Percentiles rank a stretch among this genome's conserved stretches.
Evolutionary conservation across 331 rosid species (phyloP).

Genomic region (Acacia concinna): DNA sequence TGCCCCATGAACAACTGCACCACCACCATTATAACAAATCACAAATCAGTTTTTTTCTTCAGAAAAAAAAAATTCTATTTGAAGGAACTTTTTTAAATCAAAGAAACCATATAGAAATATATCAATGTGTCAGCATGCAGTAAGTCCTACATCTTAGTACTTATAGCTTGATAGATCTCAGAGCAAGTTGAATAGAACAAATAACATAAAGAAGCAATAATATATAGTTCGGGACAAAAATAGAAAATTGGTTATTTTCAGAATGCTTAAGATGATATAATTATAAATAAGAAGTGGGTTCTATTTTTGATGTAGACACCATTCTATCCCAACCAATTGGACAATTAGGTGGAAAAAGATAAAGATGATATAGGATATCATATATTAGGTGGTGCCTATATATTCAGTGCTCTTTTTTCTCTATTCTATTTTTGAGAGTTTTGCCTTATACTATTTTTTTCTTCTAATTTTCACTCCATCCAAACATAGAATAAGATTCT

Average conservation of each 20-base stretch:
- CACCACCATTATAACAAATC: background rate
- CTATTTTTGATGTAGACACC: background rate
- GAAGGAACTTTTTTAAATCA: background rate
- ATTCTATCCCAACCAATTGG: too few species aligned
- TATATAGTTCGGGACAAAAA: background rate
- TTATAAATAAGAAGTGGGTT: background rate
- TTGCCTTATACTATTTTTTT: too few species aligned
- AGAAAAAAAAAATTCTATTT: too few species aligned
- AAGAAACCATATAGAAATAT: background rate
- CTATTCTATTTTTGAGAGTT: too few species aligned
- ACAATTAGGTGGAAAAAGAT: too few species aligned
- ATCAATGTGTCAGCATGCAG: background rate
- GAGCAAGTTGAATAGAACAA: background rate
- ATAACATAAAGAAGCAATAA: background rate
- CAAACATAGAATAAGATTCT: too few species aligned
- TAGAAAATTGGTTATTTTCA: background rate
- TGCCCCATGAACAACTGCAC: slow-evolving; percentile 88
- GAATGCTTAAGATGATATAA: background rate
- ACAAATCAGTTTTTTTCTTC: too few species aligned
- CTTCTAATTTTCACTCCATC: too few species aligned
- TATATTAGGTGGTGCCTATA: too few species aligned
- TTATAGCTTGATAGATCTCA: background rate
- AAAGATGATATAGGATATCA: too few species aligned
- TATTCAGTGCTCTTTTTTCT: too few species aligned
- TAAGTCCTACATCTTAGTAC: background rate